phyloP scores from a whole-genome alignment of 73 alveolate genomes.

The Diophrys appendiculata region DNA sequence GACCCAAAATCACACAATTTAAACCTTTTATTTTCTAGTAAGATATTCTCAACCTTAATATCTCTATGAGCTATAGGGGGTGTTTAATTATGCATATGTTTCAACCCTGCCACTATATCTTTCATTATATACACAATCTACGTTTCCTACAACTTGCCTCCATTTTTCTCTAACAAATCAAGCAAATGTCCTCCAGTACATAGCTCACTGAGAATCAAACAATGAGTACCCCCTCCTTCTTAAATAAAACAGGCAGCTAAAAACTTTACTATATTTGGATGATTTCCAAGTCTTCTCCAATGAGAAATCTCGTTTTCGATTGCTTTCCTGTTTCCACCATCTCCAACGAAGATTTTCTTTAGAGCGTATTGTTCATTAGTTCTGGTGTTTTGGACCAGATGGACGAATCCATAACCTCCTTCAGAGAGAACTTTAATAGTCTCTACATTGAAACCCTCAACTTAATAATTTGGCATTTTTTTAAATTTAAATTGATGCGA shows the following conservation, averaged over 20 bases:
- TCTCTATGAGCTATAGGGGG: constrained; percentile 95
- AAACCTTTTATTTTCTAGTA: constrained; percentile 76
- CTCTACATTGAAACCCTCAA: no score
- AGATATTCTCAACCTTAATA: constrained; percentile 91
- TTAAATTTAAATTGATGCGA: no score
- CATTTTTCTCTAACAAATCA: constrained; percentile 70
- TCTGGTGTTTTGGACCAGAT: constrained; percentile 54
- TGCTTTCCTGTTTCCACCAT: constrained; percentile 3
- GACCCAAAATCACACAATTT: constrained; percentile 98
- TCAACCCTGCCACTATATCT: constrained; percentile 58
- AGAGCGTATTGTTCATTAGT: constrained; percentile 5
- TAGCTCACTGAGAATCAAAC: constrained; percentile 65
- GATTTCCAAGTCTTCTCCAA: constrained; percentile 43
- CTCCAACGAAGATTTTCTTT: constrained; percentile 9
- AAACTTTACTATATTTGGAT: constrained; percentile 73
- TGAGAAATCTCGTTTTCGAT: neutral
- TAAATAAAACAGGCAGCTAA: constrained; percentile 61
- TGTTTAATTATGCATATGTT: constrained; percentile 72
- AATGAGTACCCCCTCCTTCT: constrained; percentile 45
- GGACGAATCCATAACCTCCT: constrained; percentile 92
- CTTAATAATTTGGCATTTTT: no score
- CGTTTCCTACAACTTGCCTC: constrained; percentile 66
- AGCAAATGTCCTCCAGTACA: constrained; percentile 87
- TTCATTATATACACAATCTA: constrained; percentile 63
- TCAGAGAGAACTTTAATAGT: no score